Evolutionary conservation across 768 basidiomycete genomes (phyloP).

Genomic region (Leccinum imitatum): DNA sequence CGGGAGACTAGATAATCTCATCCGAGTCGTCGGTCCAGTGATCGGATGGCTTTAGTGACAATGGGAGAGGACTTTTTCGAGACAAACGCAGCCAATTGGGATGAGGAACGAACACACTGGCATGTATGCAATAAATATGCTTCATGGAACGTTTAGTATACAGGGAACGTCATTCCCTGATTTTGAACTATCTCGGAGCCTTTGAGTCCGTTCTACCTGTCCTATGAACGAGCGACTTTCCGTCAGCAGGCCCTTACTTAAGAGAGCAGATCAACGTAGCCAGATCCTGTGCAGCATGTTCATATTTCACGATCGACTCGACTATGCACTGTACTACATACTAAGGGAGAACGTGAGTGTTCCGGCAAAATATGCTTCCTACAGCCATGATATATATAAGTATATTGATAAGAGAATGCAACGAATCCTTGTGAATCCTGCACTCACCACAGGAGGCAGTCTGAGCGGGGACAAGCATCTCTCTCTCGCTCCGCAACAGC

Average conservation of each 20-base stretch:
- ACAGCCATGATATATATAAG: too few species aligned
- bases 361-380: too few species aligned
- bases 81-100: neutral
- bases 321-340: too few species aligned
- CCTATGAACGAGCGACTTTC: neutral
- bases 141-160: neutral
- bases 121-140: neutral
- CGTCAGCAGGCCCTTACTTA: neutral
- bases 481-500: neutral
- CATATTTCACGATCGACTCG: too few species aligned
- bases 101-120: neutral
- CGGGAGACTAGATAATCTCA: too few species aligned
- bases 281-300: neutral
- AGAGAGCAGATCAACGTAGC: neutral
- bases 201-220: neutral
- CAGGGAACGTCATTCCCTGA: neutral
- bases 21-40: too few species aligned
- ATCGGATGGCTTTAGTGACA: too few species aligned
- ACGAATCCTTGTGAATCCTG: neutral
- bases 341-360: too few species aligned
- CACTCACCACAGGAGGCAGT: neutral
- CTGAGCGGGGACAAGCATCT: neutral
- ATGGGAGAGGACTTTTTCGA: too few species aligned
- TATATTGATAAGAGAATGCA: neutral
- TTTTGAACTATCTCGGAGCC: neutral